Conservation (phyloP, 2,329 filamentous ascomycete species). For the Didymella arachidicola region DNA sequence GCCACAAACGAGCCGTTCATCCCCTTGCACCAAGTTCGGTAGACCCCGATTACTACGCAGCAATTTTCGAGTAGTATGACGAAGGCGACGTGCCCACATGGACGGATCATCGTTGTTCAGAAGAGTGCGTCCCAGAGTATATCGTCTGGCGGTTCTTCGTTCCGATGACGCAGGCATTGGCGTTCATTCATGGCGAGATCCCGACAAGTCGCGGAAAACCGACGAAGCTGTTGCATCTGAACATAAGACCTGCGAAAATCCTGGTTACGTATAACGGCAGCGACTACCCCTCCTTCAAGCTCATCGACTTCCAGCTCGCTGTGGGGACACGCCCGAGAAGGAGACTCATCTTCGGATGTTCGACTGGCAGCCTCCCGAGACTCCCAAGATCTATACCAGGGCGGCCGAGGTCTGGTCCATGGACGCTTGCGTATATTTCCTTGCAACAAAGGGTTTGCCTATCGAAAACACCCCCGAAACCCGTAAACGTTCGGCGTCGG, state of each 20-base stretch:
- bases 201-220: constrained; percentile 17
- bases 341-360: constrained; percentile 19
- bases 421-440: constrained; percentile 42
- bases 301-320: constrained; percentile 38
- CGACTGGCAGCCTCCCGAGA: constrained; percentile 44
- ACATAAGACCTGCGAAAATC: constrained; percentile 44
- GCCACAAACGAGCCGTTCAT: constrained; percentile 33
- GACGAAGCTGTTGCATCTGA: constrained; percentile 26
- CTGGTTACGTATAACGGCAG: constrained; percentile 34
- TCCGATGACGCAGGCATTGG: constrained; percentile 40
- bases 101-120: constrained; percentile 21
- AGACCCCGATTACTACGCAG: constrained; percentile 15
- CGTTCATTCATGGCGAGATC: constrained; percentile 33
- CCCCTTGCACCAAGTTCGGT: constrained; percentile 19
- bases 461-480: constrained; percentile 15
- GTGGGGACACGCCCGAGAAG: constrained; percentile 4
- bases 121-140: constrained; percentile 37
- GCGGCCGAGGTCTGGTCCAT: constrained; percentile 45
- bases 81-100: constrained; percentile 34
- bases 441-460: constrained; percentile 34
- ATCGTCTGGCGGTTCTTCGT: constrained; percentile 41
- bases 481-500: neutral
- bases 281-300: constrained; percentile 38
- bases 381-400: constrained; percentile 35
- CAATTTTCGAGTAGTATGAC: constrained; percentile 33